Evolutionary conservation across 2,329 filamentous ascomycete genomes (phyloP), one percentile per base, ranked within the genome.

Genomic region (Talaromyces funiculosus): DNA sequence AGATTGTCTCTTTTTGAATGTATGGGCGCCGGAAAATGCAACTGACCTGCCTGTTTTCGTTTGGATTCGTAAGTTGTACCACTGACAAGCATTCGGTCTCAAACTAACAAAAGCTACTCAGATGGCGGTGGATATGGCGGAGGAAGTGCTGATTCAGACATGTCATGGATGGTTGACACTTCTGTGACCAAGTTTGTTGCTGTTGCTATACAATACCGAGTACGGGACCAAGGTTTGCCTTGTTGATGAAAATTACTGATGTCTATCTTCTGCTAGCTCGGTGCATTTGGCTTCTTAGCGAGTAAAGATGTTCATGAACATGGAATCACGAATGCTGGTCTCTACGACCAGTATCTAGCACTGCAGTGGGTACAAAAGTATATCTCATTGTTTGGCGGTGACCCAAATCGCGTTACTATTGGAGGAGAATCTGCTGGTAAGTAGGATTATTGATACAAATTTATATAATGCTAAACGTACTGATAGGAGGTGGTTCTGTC

Each of bases 361-460:
- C 71, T 87, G 7, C 73, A 84, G 64, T 87, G 84, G 84, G 76
- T 86, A 3, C 77, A 82, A 58, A 67, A 78, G 42, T 73, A 84
- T 62, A 84, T 85, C 58, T 71, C 79, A 64, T 69, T 77, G 10
- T 86, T 86, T 64, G 83, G 84, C 9, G 83, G 83, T 12, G 79
- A 85, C 66, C 71, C 77, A 2, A 68, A 73, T 3, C 73, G 75
- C 14, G 77, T 84, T 38, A 84, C 81, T 0, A 73, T 82, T 6
- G 74, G 82, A 18, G 81, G 81, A 5, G 73, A 82, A 66, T 81
- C 77, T 26, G 81, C 82, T 31, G 82, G 60, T 61, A 58, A 54
- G 38, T 26, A 20, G n/a, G n/a, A n/a, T 18, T 12, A n/a, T 37
- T 3, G 3, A 14, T 1, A 3, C 10, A 5, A 1, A 1, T 51